phyloP scores from a whole-genome alignment of 441 rosid genomes.

The Pelargonium fulgidum region DNA sequence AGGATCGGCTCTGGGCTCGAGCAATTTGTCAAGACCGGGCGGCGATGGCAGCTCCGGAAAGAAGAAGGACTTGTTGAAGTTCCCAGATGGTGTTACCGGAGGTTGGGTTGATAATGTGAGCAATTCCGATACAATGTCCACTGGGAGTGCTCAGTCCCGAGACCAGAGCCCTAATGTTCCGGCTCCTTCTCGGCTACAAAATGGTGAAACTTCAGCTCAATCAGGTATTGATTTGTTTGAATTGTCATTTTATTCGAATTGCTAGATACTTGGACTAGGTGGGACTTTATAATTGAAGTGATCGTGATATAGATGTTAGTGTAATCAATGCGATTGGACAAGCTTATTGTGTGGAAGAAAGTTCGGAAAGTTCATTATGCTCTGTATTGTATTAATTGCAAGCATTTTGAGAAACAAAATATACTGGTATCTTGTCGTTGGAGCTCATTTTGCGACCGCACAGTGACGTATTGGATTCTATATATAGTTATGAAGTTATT shows the following conservation, averaged over 20 bases:
- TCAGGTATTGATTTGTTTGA: constrained; percentile 40
- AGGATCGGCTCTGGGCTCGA: constrained; percentile 48
- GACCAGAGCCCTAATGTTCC: constrained; percentile 58
- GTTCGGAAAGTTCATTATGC: background rate
- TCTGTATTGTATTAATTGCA: background rate
- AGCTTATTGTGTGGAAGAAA: too few species aligned
- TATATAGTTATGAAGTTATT: too few species aligned
- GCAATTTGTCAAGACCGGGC: constrained; percentile 63
- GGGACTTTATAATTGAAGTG: too few species aligned
- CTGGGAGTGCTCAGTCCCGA: constrained; percentile 45
- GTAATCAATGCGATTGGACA: background rate
- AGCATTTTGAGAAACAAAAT: background rate
- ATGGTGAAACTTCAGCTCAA: constrained; percentile 61
- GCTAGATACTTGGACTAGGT: too few species aligned
- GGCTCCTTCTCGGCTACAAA: constrained; percentile 43
- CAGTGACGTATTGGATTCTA: too few species aligned
- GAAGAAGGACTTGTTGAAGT: constrained; percentile 46
- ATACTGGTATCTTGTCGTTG: background rate
- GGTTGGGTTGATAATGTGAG: constrained; percentile 31
- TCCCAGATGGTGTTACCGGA: constrained; percentile 33
- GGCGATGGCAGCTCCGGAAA: constrained; percentile 26
- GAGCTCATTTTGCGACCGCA: background rate
- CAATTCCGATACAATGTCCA: constrained; percentile 35
- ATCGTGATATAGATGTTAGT: background rate
- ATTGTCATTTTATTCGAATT: too few species aligned